Base-by-base conservation (phyloP, 192 early-diverging fungal species). In the Backusella tuberculispora region DNA sequence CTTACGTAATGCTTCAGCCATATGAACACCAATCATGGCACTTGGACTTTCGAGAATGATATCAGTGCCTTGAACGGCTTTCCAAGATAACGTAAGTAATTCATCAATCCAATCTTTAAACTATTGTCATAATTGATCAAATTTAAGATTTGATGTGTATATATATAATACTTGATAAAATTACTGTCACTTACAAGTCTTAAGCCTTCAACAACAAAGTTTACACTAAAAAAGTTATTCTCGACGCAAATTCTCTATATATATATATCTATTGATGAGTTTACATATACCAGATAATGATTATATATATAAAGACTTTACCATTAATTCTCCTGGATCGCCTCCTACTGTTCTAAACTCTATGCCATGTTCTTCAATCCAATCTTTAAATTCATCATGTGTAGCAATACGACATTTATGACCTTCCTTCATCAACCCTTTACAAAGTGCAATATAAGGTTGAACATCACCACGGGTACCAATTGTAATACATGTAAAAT, bases 401-500 rank as follows among this genome's bases (percentile, higher is more conserved):
- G 92, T 91, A 8, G 91, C 87, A 50, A 93, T 90, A 38, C 89
- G 84, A 67, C 88, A 88, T 9, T 69, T 75, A 67, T 93, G 90
- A 6, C 91, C 91, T 44, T 90, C 84, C 43, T 82, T 78, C 79
- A 84, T 84, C 17, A 93, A 69, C 12, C 84, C 81, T 73, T 92
- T 92, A 75, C 90, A 86, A 2, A 92, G 86, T 5, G 91, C 90
- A 80, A 93, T 87, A 73, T 84, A 90, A 8, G 91, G 91, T 64
- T 93, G 92, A 9, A 93, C 90, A 81, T 93, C 92, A 4, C 92
- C 92, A 63, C 92, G 86, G 37, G 90, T 88, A 26, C 92, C 92
- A 74, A 93, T 90, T 3, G 92, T 93, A 41, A 92, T 66, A 50
- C 84, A 89, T 4, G 92, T 92, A 45, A 93, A 84, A 34, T 87